These are phyloP conservation scores for Singerocomus inundabilis DNA, from an alignment of 1,284 basidiomycete genomes.

Conservation along the genomic window DNA sequence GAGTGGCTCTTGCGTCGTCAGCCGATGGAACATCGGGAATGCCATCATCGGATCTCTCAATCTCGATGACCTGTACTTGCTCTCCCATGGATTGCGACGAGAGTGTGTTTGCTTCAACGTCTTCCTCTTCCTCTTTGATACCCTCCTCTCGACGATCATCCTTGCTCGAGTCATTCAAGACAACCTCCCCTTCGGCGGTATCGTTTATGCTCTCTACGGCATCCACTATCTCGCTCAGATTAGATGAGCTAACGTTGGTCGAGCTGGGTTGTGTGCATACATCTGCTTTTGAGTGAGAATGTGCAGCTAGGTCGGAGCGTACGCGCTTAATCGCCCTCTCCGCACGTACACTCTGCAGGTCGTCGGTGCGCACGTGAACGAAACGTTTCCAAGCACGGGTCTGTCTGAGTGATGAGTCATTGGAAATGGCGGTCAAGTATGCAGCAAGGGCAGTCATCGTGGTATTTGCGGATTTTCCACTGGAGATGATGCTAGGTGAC, in stretches of 20 bases:
- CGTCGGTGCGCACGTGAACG: conserved; percentile 79
- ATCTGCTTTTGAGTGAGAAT: conserved; percentile 41
- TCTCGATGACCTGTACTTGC: conserved; percentile 17
- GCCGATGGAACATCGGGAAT: conserved; percentile 8
- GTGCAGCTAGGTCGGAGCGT: conserved; percentile 78
- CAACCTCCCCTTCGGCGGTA: conserved; percentile 26
- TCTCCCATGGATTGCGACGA: conserved; percentile 20
- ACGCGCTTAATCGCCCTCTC: conserved; percentile 87
- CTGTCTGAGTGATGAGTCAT: conserved; percentile 59
- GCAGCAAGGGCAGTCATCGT: conserved; percentile 70
- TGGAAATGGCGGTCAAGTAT: conserved; percentile 77
- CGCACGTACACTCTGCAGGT: conserved; percentile 80
- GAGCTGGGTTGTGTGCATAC: conserved; percentile 22
- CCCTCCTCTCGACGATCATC: conserved; percentile 26
- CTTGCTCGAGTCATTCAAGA: conserved; percentile 13
- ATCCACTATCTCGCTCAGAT: conserved; percentile 29
- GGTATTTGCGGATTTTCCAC: conserved; percentile 35
- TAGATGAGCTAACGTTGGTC: conserved; percentile 27
- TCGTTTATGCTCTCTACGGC: conserved; percentile 33
- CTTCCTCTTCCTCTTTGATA: conserved; percentile 36
- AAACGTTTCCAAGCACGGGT: conserved; percentile 83
- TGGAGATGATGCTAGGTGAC: conserved; percentile 23
- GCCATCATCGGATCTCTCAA: conserved; percentile 30
- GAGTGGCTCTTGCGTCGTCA: conserved; percentile 27
- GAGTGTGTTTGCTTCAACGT: conserved; percentile 13